A percentile compares a stretch with the other conserved stretches of the same genome.
Conservation (phyloP, 2,329 filamentous ascomycete species). For the Aspergillus puulaauensis region DNA sequence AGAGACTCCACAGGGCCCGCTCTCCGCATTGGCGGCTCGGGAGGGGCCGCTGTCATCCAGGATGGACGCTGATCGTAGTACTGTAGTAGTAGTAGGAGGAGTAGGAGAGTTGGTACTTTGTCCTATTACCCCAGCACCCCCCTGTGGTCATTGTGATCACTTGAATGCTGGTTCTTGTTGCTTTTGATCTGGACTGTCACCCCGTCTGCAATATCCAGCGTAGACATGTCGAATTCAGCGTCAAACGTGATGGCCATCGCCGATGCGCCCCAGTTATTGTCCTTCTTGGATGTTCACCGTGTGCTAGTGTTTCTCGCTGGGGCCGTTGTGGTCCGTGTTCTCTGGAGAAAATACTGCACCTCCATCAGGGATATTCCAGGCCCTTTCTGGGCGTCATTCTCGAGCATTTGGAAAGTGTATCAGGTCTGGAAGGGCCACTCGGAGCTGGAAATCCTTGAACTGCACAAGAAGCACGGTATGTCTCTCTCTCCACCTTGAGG, state of each 20-base stretch:
- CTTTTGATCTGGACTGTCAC: no score
- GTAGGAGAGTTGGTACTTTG: no score
- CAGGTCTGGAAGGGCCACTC: slow-evolving; percentile 40
- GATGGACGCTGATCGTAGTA: background rate
- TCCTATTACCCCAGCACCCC: no score
- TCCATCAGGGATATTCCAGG: slow-evolving; percentile 44
- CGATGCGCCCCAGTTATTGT: slow-evolving; percentile 31
- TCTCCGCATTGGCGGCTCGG: background rate
- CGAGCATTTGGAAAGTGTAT: slow-evolving; percentile 41
- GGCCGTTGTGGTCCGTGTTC: background rate
- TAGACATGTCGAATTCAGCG: background rate
- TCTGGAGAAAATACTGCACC: slow-evolving; percentile 47
- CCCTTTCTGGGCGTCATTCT: slow-evolving; percentile 42
- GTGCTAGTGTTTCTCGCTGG: background rate
- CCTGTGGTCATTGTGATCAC: no score
- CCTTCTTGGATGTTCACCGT: background rate
- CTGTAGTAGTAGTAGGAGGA: no score
- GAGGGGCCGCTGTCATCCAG: background rate
- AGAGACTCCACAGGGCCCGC: background rate
- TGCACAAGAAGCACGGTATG: slow-evolving; percentile 43
- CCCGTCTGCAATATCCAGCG: no score
- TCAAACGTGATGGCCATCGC: background rate
- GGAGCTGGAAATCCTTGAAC: slow-evolving; percentile 35
- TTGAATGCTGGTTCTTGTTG: no score
- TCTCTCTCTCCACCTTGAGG: background rate